Evolutionary conservation across 2,329 filamentous ascomycete species (phyloP), one percentile per base, ranked within the genome.

Genomic region (Aureobasidium sp.): DNA sequence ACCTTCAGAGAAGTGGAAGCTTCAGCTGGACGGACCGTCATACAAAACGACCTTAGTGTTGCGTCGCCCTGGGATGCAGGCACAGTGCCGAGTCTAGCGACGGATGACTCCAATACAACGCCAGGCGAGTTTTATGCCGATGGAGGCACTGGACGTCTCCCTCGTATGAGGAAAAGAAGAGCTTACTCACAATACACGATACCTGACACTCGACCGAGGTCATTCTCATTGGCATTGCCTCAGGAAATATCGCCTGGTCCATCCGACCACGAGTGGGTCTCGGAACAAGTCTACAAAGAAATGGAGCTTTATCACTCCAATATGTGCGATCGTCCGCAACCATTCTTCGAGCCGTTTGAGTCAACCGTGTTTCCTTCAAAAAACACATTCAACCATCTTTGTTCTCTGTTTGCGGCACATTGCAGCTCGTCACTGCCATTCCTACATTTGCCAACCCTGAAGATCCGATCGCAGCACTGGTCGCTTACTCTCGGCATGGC

Each of bases 401-500:
- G 27, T 34, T 16, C 17, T 4, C 41, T 45, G 2, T 45, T 21
- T 6, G 7, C 21, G 14, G 41, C 32, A 3, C 29, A 45, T 12
- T 45, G 27, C 17, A 24, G 17, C n/a, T 11, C 27, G 2, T 6
- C 34, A 1, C 27, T 45, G 2, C 41, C 41, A 6, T 45, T 45
- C 6, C 6, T 45, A 14, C 41, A 45, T 22, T 3, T 34, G 6
- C 29, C 41, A 6, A 22, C 41, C 1, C 7, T 32, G 41, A 45
- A 16, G 16, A 2, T 34, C 7, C 27, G 12, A 5, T 21, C 14
- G 5, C 29, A 16, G 3, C 24, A 61, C 11, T 60, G 57, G 48
- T 45, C 62, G 14, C 56, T 64, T 14, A 50, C 61, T 11, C 53
- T 67, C 16, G 61, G 62, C 7, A 57, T 66, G 22, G 59, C 58